Evolutionary conservation across 2,329 filamentous ascomycete species (phyloP).

Genomic region (Ceratocystis albifundus): DNA sequence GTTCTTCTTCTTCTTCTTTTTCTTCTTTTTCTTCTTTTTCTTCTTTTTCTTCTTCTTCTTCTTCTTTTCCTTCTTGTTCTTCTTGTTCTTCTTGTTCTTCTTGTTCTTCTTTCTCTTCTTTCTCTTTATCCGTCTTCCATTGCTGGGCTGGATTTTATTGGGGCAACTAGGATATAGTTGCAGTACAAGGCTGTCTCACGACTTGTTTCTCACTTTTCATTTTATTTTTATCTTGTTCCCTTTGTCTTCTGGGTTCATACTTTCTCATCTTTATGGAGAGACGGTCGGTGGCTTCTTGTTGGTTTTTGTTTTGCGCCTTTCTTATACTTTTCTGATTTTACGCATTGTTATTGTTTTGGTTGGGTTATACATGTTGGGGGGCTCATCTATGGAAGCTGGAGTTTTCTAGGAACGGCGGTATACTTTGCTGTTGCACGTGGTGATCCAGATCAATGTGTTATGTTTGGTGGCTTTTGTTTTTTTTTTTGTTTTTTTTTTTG

Average conservation of each 20-base stretch:
- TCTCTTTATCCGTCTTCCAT: slow-evolving; percentile 4
- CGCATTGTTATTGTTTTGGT: neutral
- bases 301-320: neutral
- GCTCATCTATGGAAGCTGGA: slow-evolving; percentile 11
- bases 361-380: neutral
- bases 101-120: neutral
- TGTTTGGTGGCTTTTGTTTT: neutral
- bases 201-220: slow-evolving; percentile 11
- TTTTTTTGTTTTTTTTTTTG: neutral
- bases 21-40: neutral
- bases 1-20: neutral
- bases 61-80: neutral
- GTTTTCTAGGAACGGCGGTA: slow-evolving; percentile 9
- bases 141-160: neutral
- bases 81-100: too few species aligned
- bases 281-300: slow-evolving; percentile 1
- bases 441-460: slow-evolving; percentile 1
- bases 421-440: slow-evolving; percentile 6
- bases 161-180: neutral
- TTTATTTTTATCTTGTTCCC: slow-evolving; percentile 9
- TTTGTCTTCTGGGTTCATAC: slow-evolving; percentile 10
- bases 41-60: neutral
- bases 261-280: neutral
- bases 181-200: slow-evolving; percentile 11
- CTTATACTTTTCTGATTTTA: neutral